Evolutionary conservation across 306 rosid species (phyloP).

Genomic region (Cotoneaster glaucophyllus): DNA sequence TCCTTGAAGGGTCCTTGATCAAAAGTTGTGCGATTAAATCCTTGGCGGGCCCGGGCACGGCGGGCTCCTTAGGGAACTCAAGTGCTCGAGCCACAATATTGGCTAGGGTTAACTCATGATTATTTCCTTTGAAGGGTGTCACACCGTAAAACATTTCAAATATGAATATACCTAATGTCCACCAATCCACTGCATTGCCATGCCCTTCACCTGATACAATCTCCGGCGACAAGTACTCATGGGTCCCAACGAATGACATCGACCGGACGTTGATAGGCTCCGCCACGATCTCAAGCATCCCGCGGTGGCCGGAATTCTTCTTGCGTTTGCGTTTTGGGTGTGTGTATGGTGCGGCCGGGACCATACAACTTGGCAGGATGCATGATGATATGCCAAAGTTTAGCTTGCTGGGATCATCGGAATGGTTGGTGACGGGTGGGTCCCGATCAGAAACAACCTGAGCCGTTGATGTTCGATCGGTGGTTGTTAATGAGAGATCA

Average conservation of each 20-base stretch:
- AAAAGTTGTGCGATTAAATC: slow-evolving; percentile 47
- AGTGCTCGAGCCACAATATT: slow-evolving; percentile 64
- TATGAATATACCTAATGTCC: slow-evolving; percentile 55
- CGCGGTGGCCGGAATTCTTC: slow-evolving; percentile 17
- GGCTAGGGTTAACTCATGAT: slow-evolving; percentile 48
- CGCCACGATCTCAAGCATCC: slow-evolving; percentile 36
- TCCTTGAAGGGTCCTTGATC: slow-evolving; percentile 50
- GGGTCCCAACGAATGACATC: slow-evolving; percentile 67
- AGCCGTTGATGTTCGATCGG: slow-evolving; percentile 37
- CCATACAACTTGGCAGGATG: slow-evolving; percentile 57
- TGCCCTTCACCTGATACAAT: slow-evolving; percentile 53
- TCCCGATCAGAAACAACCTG: slow-evolving; percentile 29
- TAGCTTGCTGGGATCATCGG: slow-evolving; percentile 8
- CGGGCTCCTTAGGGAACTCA: slow-evolving; percentile 59
- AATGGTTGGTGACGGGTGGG: neutral
- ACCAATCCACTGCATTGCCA: slow-evolving; percentile 65
- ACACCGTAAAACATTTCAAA: slow-evolving; percentile 53
- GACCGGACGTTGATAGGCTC: slow-evolving; percentile 60
- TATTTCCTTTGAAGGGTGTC: slow-evolving; percentile 55
- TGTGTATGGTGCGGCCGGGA: slow-evolving; percentile 43
- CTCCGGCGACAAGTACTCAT: slow-evolving; percentile 51
- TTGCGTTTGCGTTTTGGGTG: slow-evolving; percentile 32
- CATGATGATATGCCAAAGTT: slow-evolving; percentile 41
- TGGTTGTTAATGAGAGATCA: slow-evolving; percentile 50
- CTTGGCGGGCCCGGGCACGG: slow-evolving; percentile 29